Base-by-base conservation (phyloP, 1,284 basidiomycete genomes). In the Sporisorium reilianum region DNA sequence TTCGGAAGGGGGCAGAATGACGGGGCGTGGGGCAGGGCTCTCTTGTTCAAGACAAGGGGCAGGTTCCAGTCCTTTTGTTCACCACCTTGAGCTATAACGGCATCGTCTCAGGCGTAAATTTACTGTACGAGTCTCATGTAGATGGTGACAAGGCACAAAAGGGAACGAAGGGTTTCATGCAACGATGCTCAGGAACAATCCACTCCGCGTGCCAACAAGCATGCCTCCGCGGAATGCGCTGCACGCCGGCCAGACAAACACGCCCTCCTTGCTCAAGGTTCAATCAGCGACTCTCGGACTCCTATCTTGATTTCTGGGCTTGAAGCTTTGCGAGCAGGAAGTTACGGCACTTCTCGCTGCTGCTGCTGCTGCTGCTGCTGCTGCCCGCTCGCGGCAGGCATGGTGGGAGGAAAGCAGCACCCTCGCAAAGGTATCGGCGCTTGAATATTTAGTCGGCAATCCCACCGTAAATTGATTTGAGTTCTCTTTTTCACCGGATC, bases 401-500 rank as follows among this genome's bases (percentile, higher is more conserved):
- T 41, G 38, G 18, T 48, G n/a, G 10, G 28, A 48, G n/a, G n/a
- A n/a, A n/a, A n/a, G n/a, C n/a, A n/a, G 28, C 26, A 48, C n/a
- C n/a, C 9, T 6, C 38, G n/a, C n/a, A 48, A 30, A 18, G 23
- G 23, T 9, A 23, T 59, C 56, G 56, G 56, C 25, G 49, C 49
- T 59, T 41, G 40, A 51, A 59, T 41, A n/a, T 32, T 18, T 22
- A 38, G 14, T 38, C 36, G 3, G 28, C 16, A 28, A 28, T 49
- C 23, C 28, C 30, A 16, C 32, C n/a, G 22, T 5, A 20, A 10
- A 55, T 16, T 25, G 41, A 28, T 34, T 23, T n/a, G 20, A n/a
- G n/a, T 23, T 11, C 22, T 20, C 10, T 12, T 49, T 44, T 41
- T 14, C 36, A 48, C 46, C 58, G 58, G 58, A 61, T 61, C 58